Percentiles rank a stretch among this genome's conserved stretches.
These are phyloP conservation scores for Coemansia sp. DNA, from an alignment of 192 early-diverging fungal genomes.

Conservation along the genomic window DNA sequence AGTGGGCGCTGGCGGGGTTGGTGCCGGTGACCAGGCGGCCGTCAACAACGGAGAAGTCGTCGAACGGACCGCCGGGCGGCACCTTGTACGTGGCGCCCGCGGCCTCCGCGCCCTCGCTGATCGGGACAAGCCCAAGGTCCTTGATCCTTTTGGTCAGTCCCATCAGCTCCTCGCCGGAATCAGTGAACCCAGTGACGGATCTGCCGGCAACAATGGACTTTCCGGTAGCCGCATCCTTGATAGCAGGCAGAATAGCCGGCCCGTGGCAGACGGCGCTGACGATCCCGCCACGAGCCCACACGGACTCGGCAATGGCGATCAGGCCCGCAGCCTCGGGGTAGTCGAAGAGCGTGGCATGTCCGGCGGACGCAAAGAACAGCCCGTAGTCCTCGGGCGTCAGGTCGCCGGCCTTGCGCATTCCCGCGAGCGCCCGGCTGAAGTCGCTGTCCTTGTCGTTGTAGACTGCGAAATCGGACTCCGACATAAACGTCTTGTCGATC, in stretches of 20 bases:
- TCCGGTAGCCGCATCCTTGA: slow-evolving; percentile 61
- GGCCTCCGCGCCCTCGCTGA: slow-evolving; percentile 40
- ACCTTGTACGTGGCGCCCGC: slow-evolving; percentile 62
- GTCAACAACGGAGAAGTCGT: slow-evolving; percentile 54
- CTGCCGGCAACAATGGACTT: slow-evolving; percentile 63
- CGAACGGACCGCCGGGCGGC: slow-evolving; percentile 53
- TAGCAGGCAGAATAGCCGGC: slow-evolving; percentile 64
- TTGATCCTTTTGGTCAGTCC: slow-evolving; percentile 45
- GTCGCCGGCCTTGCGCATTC: slow-evolving; percentile 51
- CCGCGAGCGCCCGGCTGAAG: slow-evolving; percentile 47
- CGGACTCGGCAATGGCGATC: slow-evolving; percentile 55
- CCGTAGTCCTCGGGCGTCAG: slow-evolving; percentile 55
- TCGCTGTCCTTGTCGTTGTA: slow-evolving; percentile 44
- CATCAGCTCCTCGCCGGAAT: slow-evolving; percentile 63
- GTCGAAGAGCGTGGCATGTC: slow-evolving; percentile 58
- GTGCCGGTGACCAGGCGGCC: slow-evolving; percentile 71
- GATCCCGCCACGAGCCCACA: slow-evolving; percentile 57
- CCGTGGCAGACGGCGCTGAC: slow-evolving; percentile 64
- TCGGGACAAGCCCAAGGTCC: slow-evolving; percentile 38
- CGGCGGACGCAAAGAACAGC: slow-evolving; percentile 58
- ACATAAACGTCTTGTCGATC: slow-evolving; percentile 42
- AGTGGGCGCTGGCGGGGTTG: slow-evolving; percentile 66
- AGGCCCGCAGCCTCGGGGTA: slow-evolving; percentile 53
- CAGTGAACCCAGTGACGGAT: slow-evolving; percentile 72
- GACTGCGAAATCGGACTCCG: slow-evolving; percentile 33